Percentiles rank a stretch among this genome's conserved stretches.
These are phyloP conservation scores for Cornus suecica DNA, from an alignment of 148 eudicot genomes.

Conservation along the genomic window DNA sequence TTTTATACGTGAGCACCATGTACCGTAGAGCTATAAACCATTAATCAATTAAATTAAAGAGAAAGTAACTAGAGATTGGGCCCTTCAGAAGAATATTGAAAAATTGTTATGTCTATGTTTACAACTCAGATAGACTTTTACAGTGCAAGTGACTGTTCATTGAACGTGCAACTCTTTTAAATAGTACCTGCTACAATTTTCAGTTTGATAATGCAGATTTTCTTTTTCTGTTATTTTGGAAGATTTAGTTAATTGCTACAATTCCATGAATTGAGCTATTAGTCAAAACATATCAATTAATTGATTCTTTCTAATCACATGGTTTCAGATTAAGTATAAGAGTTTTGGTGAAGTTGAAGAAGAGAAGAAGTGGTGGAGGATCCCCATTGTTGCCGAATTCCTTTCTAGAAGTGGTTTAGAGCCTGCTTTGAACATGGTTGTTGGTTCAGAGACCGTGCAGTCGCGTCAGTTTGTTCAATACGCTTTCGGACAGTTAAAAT, in stretches of 20 bases:
- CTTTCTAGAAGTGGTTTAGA: constrained; percentile 63
- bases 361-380: constrained; percentile 80
- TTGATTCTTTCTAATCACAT: constrained; percentile 7
- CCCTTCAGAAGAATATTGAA: no score
- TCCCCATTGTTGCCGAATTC: constrained; percentile 82
- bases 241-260: neutral
- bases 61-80: no score
- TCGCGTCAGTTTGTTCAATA: constrained; percentile 88
- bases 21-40: neutral
- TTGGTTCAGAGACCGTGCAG: constrained; percentile 86
- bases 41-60: neutral
- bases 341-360: constrained; percentile 80
- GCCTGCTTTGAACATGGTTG: constrained; percentile 64
- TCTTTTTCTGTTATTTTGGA: neutral
- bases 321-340: constrained; percentile 64
- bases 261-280: neutral
- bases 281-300: neutral
- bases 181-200: neutral
- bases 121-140: no score
- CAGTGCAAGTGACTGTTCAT: no score
- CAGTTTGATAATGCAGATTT: neutral
- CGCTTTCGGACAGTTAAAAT: constrained; percentile 79
- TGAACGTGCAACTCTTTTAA: no score
- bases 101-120: no score
- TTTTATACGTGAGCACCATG: neutral